Conservation (phyloP, 2,329 filamentous ascomycete species). For the Grosmannia huntii region DNA sequence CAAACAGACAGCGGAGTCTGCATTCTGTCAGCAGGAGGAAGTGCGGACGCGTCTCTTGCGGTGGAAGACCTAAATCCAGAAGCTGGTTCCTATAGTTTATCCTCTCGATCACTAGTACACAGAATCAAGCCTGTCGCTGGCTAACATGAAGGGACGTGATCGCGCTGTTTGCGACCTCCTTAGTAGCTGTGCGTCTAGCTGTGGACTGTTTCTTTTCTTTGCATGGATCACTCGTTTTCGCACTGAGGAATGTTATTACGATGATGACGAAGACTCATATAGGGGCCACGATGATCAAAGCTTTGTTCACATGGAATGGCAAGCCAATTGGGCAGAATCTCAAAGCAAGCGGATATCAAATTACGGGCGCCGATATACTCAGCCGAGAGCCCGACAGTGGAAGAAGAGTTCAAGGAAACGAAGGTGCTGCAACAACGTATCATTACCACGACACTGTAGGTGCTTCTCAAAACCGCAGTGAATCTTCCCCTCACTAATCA, state of each 20-base stretch:
- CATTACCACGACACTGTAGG: not conserved
- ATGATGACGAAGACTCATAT: constrained; percentile 1
- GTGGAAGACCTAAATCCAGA: not conserved
- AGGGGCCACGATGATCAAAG: not conserved
- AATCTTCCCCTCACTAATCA: not conserved
- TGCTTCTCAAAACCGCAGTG: not conserved
- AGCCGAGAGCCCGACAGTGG: constrained; percentile 4
- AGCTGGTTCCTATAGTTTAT: constrained; percentile 8
- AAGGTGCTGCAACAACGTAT: not conserved
- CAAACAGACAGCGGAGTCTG: not conserved
- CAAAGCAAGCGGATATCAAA: not conserved
- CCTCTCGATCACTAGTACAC: constrained; percentile 16
- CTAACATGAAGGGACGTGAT: constrained; percentile 15
- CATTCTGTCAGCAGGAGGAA: not conserved
- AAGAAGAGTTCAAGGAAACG: constrained; percentile 9
- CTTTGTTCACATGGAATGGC: not conserved
- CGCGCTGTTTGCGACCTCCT: constrained; percentile 10
- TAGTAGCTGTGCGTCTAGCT: not conserved
- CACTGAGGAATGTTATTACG: not conserved
- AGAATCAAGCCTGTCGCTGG: constrained; percentile 5
- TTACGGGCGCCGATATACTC: constrained; percentile 5
- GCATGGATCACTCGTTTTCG: not conserved
- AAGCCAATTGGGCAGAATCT: not conserved
- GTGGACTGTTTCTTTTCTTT: not conserved
- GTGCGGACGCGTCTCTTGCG: not conserved